phyloP scores from a whole-genome alignment of 2,329 filamentous ascomycete species.

The Apiospora koreana region DNA sequence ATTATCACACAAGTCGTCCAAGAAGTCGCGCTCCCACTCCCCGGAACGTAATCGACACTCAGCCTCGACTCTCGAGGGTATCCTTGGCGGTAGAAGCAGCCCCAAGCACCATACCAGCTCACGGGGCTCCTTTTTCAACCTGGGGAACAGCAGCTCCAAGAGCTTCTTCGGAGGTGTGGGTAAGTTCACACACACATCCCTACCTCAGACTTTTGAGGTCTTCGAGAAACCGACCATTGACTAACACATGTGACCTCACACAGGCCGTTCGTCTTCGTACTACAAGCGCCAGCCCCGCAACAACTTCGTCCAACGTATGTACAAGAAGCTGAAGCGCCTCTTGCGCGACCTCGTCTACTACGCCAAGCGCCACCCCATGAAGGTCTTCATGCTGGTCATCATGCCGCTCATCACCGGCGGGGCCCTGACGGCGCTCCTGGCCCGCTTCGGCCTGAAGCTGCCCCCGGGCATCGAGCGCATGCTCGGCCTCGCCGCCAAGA shows the following conservation, averaged over 20 bases:
- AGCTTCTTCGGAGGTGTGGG: conserved; percentile 33
- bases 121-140: conserved; percentile 29
- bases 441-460: conserved; percentile 76
- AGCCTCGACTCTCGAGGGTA: conserved; percentile 6
- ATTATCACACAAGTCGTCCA: conserved; percentile 27
- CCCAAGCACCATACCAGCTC: conserved; percentile 16
- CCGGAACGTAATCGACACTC: conserved; percentile 21
- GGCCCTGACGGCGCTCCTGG: conserved; percentile 74
- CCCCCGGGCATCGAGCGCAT: conserved; percentile 64
- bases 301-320: conserved; percentile 73
- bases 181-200: conserved; percentile 16
- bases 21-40: conserved; percentile 25
- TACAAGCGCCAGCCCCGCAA: conserved; percentile 82
- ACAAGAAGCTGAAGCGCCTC: conserved; percentile 76
- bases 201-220: neutral
- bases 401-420: conserved; percentile 87
- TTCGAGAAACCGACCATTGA: neutral
- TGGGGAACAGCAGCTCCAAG: conserved; percentile 32
- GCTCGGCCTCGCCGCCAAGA: conserved; percentile 54
- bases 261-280: conserved; percentile 60
- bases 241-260: neutral
- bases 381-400: conserved; percentile 84
- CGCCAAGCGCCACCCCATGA: conserved; percentile 79
- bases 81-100: conserved; percentile 10
- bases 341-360: conserved; percentile 80